Percentiles rank a stretch among this genome's conserved stretches.
phyloP scores from a whole-genome alignment of 208 protist species.

The Cochliopodium minus region DNA sequence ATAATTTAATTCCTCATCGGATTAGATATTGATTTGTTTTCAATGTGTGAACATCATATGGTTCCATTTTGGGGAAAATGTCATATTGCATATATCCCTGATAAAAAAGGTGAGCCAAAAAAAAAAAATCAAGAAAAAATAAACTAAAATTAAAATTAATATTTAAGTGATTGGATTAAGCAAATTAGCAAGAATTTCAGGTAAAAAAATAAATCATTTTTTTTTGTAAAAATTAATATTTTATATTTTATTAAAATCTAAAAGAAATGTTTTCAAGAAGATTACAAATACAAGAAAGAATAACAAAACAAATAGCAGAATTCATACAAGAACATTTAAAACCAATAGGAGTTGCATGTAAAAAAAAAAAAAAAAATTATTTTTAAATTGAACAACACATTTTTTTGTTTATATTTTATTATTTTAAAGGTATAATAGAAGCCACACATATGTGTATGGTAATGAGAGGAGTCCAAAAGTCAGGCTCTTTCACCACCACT shows the following conservation, averaged over 20 bases:
- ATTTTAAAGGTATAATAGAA: background rate
- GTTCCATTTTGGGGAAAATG: slow-evolving; percentile 51
- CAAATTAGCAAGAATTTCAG: slow-evolving; percentile 56
- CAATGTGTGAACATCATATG: slow-evolving; percentile 67
- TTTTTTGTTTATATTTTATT: slow-evolving; percentile 11
- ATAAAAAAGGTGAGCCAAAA: slow-evolving; percentile 30
- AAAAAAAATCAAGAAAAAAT: too few relatives aligned
- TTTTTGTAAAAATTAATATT: too few relatives aligned
- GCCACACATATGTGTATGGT: slow-evolving; percentile 60
- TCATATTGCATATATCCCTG: slow-evolving; percentile 63
- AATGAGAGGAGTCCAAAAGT: slow-evolving; percentile 55
- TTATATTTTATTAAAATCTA: too few relatives aligned
- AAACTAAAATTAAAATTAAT: slow-evolving; percentile 3
- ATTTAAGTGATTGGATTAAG: slow-evolving; percentile 42
- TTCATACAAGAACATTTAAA: slow-evolving; percentile 41
- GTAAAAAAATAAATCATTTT: too few relatives aligned
- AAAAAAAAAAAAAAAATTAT: background rate
- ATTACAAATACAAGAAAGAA: slow-evolving; percentile 41
- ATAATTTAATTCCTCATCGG: slow-evolving; percentile 59
- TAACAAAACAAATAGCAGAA: slow-evolving; percentile 55
- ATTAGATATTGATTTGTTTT: slow-evolving; percentile 57
- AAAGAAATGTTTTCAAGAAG: slow-evolving; percentile 46
- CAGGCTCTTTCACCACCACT: slow-evolving; percentile 19
- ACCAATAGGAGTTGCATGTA: slow-evolving; percentile 26
- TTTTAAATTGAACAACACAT: background rate